Evolutionary conservation across 2,329 filamentous ascomycete genomes (phyloP), one percentile per base, ranked within the genome.

Genomic region (Talaromyces islandicus): DNA sequence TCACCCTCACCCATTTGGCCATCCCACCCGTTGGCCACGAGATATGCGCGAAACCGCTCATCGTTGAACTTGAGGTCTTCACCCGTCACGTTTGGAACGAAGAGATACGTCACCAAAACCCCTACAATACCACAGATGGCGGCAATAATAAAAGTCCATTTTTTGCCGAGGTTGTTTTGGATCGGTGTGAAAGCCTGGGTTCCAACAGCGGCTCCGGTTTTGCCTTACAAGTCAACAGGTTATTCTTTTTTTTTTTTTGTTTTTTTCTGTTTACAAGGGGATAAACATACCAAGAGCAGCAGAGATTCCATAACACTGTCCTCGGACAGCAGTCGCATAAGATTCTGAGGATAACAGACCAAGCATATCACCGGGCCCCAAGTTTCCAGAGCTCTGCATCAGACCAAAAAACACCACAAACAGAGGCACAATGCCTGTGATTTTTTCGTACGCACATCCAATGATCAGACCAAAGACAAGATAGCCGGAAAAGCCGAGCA

Each of bases 381-480:
- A 67, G 59, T 82, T 80, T 0, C 80, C 79, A 1, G 74, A 78
- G 25, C 75, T 77, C 62, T 80, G 78, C 74, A 83, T 79, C 4
- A 83, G 68, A 0, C 80, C 81, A 63, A 83, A 83, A 60, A 83
- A 77, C 17, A 83, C 73, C 11, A 83, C 75, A 64, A 83, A 83
- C 4, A 81, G 73, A 0, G 81, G 79, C 3, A 83, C 68, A 54
- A 81, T 79, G n/a, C 76, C 73, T 14, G 77, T 79, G 63, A 83
- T 75, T 43, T 75, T 68, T 41, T 80, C 68, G 63, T 81, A 83
- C 1, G 79, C 70, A 52, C 76, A 75, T 21, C 81, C 80, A 53
- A 83, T 81, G 54, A 81, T 80, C 32, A 83, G 73, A 1, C 81
- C 81, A 57, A 83, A 80, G 46, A 83, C 68, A 9, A 82, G 67